Conservation (phyloP, 495 filamentous ascomycete genomes). For the Xylaria bambusicola region DNA sequence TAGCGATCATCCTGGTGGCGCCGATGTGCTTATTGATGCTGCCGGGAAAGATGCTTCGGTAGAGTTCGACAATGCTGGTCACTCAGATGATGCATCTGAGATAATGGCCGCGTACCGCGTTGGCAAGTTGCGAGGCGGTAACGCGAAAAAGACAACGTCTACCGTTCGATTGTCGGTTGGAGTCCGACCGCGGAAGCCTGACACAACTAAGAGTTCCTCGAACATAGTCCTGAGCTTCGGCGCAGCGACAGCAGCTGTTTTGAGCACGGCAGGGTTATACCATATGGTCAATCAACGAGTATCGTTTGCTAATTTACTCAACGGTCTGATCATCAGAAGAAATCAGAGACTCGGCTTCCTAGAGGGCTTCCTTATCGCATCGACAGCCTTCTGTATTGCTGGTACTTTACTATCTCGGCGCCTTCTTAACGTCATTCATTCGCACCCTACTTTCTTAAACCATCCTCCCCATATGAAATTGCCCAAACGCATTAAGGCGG, state of each 20-base stretch:
- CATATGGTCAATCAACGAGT: slow-evolving; percentile 1
- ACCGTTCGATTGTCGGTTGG: slow-evolving; percentile 10
- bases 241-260: slow-evolving; percentile 5
- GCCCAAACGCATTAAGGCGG: slow-evolving; percentile 26
- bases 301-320: neutral
- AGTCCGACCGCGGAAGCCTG: slow-evolving; percentile 5
- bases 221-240: neutral
- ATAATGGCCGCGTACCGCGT: slow-evolving; percentile 29
- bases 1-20: slow-evolving; percentile 62
- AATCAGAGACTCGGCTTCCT: slow-evolving; percentile 26
- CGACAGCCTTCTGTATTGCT: slow-evolving; percentile 28
- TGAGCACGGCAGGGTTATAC: slow-evolving; percentile 16
- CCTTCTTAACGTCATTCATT: slow-evolving; percentile 31
- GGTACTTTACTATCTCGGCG: slow-evolving; percentile 29
- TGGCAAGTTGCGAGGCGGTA: slow-evolving; percentile 30
- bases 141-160: slow-evolving; percentile 2
- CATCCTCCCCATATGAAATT: slow-evolving; percentile 44
- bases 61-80: slow-evolving; percentile 60
- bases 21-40: slow-evolving; percentile 54
- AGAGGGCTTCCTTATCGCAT: slow-evolving; percentile 41
- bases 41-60: slow-evolving; percentile 60
- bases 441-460: slow-evolving; percentile 41
- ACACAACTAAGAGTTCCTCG: slow-evolving; percentile 6
- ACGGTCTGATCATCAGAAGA: slow-evolving; percentile 3
- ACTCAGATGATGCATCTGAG: slow-evolving; percentile 54